phyloP scores from a whole-genome alignment of 768 basidiomycete species.

The Lentinula sp. region DNA sequence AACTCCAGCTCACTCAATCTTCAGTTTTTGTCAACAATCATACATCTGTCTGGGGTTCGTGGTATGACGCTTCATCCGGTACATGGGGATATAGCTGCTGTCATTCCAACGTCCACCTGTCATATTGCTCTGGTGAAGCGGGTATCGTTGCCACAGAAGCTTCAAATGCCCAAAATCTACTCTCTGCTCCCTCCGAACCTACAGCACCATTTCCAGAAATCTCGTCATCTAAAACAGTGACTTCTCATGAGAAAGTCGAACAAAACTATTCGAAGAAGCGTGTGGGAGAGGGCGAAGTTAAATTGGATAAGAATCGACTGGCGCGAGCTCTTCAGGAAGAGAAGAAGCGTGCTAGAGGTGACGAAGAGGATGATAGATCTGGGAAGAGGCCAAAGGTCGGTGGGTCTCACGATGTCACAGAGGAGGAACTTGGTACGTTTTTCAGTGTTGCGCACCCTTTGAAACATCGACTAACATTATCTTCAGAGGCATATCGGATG shows the following conservation, averaged over 20 bases:
- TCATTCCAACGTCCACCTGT: constrained; percentile 78
- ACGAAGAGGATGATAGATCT: constrained; percentile 49
- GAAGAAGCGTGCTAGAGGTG: constrained; percentile 61
- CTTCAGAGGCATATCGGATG: constrained; percentile 88
- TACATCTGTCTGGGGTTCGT: constrained; percentile 96
- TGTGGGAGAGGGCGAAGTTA: constrained; percentile 76
- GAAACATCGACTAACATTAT: constrained; percentile 10
- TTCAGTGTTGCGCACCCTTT: background rate
- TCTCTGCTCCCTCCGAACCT: constrained; percentile 32
- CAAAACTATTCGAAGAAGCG: constrained; percentile 76
- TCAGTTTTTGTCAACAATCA: constrained; percentile 91
- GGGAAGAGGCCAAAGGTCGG: constrained; percentile 55
- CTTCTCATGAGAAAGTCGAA: constrained; percentile 33
- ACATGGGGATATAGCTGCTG: constrained; percentile 96
- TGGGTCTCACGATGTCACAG: constrained; percentile 75
- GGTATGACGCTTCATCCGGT: constrained; percentile 66
- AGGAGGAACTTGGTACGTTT: constrained; percentile 74
- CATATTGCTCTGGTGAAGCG: constrained; percentile 86
- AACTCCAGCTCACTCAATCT: constrained; percentile 4
- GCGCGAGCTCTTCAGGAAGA: constrained; percentile 71
- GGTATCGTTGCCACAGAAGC: constrained; percentile 75
- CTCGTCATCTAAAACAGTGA: constrained; percentile 11
- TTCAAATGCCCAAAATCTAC: constrained; percentile 67
- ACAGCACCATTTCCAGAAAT: constrained; percentile 1
- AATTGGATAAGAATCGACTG: constrained; percentile 65